phyloP scores from a whole-genome alignment of 2,329 filamentous ascomycete genomes.

The Neopestalotiopsis clavispora region DNA sequence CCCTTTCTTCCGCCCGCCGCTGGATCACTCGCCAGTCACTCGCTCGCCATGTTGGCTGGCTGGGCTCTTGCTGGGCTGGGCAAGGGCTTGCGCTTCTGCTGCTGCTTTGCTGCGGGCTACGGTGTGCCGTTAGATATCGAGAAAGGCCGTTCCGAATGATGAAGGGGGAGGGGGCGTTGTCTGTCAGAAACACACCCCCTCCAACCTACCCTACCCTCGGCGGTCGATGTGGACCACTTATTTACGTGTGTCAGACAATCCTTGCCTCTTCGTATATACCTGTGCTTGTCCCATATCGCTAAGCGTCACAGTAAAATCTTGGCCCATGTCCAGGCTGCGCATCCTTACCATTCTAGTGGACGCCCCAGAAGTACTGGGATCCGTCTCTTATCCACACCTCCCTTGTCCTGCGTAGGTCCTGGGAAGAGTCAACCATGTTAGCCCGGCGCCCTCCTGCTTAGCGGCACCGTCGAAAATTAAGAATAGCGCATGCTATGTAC shows the following conservation, averaged over 20 bases:
- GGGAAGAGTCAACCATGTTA: slow-evolving; percentile 24
- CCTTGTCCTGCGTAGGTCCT: slow-evolving; percentile 19
- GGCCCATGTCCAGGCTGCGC: slow-evolving; percentile 21
- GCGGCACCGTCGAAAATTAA: slow-evolving; percentile 37
- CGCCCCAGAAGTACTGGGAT: slow-evolving; percentile 36
- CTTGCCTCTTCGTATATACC: slow-evolving; percentile 48
- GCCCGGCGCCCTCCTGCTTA: slow-evolving; percentile 36
- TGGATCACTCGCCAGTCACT: slow-evolving; percentile 2
- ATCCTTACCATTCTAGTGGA: slow-evolving; percentile 33
- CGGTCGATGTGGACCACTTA: slow-evolving; percentile 39
- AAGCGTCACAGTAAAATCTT: slow-evolving; percentile 27
- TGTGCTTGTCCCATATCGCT: slow-evolving; percentile 39
- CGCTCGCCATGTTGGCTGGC: background rate
- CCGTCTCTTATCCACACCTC: slow-evolving; percentile 33
- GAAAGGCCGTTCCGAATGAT: slow-evolving; percentile 25
- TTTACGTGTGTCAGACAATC: slow-evolving; percentile 57
- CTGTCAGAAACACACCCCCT: slow-evolving; percentile 30
- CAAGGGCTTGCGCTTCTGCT: background rate
- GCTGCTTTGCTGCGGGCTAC: background rate
- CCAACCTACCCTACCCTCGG: background rate
- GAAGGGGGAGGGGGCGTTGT: slow-evolving; percentile 24
- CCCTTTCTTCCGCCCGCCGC: slow-evolving; percentile 26
- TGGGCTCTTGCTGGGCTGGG: background rate
- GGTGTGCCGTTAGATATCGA: slow-evolving; percentile 35
- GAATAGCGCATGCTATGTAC: slow-evolving; percentile 35